Conservation (phyloP, 2,329 filamentous ascomycete species). For the Pseudofabraea citricarpa region DNA sequence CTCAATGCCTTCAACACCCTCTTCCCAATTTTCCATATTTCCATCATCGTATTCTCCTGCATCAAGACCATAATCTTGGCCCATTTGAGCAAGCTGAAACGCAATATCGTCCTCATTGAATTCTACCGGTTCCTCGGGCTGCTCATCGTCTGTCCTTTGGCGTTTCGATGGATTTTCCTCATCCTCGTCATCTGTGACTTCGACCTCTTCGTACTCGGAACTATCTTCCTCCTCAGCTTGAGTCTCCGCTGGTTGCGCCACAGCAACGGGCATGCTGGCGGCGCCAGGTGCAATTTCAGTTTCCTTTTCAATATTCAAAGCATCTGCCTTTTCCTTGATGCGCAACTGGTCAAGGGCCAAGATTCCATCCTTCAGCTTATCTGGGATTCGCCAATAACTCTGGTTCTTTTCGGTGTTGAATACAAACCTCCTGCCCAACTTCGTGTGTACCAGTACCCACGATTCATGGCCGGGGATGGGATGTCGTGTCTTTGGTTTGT, state of each 20-base stretch:
- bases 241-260: slow-evolving; percentile 4
- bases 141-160: slow-evolving; percentile 40
- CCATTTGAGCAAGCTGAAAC: slow-evolving; percentile 86
- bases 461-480: slow-evolving; percentile 76
- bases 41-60: slow-evolving; percentile 71
- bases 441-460: slow-evolving; percentile 93
- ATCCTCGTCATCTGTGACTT: slow-evolving; percentile 43
- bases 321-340: slow-evolving; percentile 52
- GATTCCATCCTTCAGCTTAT: slow-evolving; percentile 77
- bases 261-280: slow-evolving; percentile 15
- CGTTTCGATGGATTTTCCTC: slow-evolving; percentile 45
- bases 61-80: slow-evolving; percentile 74
- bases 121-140: slow-evolving; percentile 53
- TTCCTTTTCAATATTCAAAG: slow-evolving; percentile 23
- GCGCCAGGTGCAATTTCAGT: slow-evolving; percentile 25
- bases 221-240: slow-evolving; percentile 46
- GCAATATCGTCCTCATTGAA: slow-evolving; percentile 95
- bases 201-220: slow-evolving; percentile 62
- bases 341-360: slow-evolving; percentile 67
- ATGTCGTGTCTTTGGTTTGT: slow-evolving; percentile 77
- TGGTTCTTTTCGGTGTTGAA: slow-evolving; percentile 82
- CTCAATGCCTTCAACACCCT: slow-evolving; percentile 65
- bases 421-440: slow-evolving; percentile 81
- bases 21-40: slow-evolving; percentile 56
- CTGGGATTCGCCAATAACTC: slow-evolving; percentile 93